Conservation (phyloP, 2,329 filamentous ascomycete genomes). For the Epichloe sylvatica region DNA sequence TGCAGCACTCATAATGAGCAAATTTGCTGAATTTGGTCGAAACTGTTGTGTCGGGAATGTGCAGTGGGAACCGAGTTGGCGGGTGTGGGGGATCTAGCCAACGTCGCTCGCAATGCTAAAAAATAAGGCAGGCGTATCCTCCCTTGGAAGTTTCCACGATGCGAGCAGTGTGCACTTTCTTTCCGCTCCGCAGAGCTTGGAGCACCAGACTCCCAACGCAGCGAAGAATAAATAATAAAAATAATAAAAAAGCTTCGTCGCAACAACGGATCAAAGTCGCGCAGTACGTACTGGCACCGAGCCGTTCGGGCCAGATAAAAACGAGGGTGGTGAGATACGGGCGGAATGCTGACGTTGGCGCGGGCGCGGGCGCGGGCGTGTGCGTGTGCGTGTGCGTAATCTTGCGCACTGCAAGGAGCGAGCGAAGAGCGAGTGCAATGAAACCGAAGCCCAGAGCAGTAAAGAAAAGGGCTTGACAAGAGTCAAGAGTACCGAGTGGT, state of each 20-base stretch:
- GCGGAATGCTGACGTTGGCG: background rate
- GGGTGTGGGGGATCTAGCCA: background rate
- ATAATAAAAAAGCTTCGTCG: background rate
- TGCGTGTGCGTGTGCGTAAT: background rate
- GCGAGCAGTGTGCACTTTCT: background rate
- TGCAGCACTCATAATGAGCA: constrained; percentile 48
- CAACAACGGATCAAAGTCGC: background rate
- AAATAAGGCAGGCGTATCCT: too few relatives aligned
- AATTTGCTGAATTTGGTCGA: background rate
- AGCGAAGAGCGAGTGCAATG: background rate
- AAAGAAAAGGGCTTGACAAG: background rate
- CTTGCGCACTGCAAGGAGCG: background rate
- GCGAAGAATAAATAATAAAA: background rate
- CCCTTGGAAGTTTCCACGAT: background rate
- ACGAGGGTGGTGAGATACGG: background rate
- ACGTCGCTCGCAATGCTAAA: background rate
- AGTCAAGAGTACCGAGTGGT: background rate
- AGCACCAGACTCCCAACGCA: background rate
- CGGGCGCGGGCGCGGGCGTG: background rate
- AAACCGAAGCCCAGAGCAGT: background rate
- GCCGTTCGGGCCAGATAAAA: background rate
- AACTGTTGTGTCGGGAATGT: background rate
- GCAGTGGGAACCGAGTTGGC: background rate
- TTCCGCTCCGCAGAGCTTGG: background rate
- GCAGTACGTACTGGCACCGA: background rate